These are phyloP conservation scores for Phylloporus sp. DNA, from an alignment of 768 basidiomycete genomes.

Conservation along the genomic window DNA sequence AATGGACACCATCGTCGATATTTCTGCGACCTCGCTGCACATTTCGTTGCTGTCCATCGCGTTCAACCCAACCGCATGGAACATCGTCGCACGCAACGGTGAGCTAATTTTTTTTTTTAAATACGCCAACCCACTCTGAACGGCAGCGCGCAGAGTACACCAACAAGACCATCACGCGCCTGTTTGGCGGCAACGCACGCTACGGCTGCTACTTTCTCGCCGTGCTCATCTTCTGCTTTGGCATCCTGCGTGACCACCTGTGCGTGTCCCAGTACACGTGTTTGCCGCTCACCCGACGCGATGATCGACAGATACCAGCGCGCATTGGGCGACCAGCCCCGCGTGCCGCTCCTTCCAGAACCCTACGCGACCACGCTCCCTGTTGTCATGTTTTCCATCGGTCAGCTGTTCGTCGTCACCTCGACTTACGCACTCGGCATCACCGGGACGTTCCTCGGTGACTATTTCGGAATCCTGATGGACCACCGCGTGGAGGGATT, in stretches of 20 bases:
- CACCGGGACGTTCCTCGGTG: constrained; percentile 87
- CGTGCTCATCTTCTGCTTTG: constrained; percentile 75
- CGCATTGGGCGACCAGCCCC: constrained; percentile 76
- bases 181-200: constrained; percentile 69
- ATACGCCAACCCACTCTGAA: background rate
- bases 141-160: constrained; percentile 58
- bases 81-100: constrained; percentile 92
- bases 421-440: constrained; percentile 89
- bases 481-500: constrained; percentile 90
- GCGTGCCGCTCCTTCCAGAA: constrained; percentile 55
- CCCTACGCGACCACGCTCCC: constrained; percentile 60
- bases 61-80: constrained; percentile 96
- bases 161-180: constrained; percentile 81
- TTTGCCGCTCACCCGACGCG: background rate
- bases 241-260: constrained; percentile 82
- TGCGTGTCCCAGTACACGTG: constrained; percentile 36
- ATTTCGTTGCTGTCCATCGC: constrained; percentile 63
- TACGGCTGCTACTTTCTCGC: constrained; percentile 87
- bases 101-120: too few species aligned
- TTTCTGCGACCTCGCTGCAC: constrained; percentile 59
- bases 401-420: constrained; percentile 81
- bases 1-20: constrained; percentile 45
- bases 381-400: constrained; percentile 54
- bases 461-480: constrained; percentile 86
- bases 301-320: constrained; percentile 75